Percentiles rank a stretch among this genome's conserved stretches.
Conservation (phyloP, 2,329 filamentous ascomycete genomes). For the Sphaerulina populicola region DNA sequence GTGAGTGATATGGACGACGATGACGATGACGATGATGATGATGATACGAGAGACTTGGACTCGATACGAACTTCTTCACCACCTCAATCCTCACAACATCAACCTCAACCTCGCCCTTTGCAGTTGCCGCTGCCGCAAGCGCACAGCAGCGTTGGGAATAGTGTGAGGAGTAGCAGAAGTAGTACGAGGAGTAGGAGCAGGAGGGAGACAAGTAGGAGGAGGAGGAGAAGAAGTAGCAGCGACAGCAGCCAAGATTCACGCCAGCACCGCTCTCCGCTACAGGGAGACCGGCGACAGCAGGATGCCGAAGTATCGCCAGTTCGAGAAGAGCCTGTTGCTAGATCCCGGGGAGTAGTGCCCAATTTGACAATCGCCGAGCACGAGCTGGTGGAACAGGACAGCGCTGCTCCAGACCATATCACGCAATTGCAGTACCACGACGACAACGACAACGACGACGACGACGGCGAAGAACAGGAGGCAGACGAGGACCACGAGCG, state of each 20-base stretch:
- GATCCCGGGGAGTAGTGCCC: conserved; percentile 1
- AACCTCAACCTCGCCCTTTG: background rate
- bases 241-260: background rate
- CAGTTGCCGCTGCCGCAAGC: background rate
- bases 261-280: conserved; percentile 1
- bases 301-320: conserved; percentile 20
- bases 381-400: conserved; percentile 4
- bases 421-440: conserved; percentile 12
- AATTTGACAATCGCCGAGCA: conserved; percentile 1
- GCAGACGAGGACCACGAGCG: conserved; percentile 12
- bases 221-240: background rate
- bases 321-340: conserved; percentile 7
- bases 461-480: conserved; percentile 12
- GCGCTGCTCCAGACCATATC: conserved; percentile 2
- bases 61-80: conserved; percentile 4
- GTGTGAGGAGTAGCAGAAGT: background rate
- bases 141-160: background rate
- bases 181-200: background rate
- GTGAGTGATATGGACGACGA: conserved; percentile 24
- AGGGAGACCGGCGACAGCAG: conserved; percentile 3
- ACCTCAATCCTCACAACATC: background rate
- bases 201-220: no score
- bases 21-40: background rate
- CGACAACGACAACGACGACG: conserved; percentile 7
- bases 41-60: background rate